These are phyloP conservation scores for Clavispora carvajalis DNA, from an alignment of 805 yeast species.

Conservation along the genomic window DNA sequence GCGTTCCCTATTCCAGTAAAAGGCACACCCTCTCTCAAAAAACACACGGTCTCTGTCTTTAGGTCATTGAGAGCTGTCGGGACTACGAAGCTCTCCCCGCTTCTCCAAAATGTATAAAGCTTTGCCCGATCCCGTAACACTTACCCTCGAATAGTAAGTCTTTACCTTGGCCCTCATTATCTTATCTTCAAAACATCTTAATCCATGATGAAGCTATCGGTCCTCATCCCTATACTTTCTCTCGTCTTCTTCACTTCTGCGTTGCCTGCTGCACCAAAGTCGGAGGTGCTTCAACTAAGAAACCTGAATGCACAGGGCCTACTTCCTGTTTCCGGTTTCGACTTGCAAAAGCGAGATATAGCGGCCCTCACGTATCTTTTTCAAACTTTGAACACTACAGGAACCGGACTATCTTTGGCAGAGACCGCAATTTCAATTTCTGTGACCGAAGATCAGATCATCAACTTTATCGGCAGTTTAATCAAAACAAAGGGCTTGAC, in stretches of 20 bases:
- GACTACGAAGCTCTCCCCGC: too few species aligned
- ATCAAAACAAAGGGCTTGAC: slow-evolving; percentile 18
- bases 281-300: slow-evolving; percentile 2
- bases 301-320: background rate
- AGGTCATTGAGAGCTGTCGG: too few species aligned
- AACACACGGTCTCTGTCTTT: too few species aligned
- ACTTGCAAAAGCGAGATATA: slow-evolving; percentile 11
- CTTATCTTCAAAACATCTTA: too few species aligned
- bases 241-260: slow-evolving; percentile 5
- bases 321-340: background rate
- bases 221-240: slow-evolving; percentile 4
- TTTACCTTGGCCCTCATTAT: too few species aligned
- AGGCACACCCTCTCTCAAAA: too few species aligned
- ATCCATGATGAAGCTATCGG: slow-evolving; percentile 4
- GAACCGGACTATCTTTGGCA: slow-evolving; percentile 17
- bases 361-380: slow-evolving; percentile 21
- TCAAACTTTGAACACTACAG: slow-evolving; percentile 17
- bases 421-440: slow-evolving; percentile 18
- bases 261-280: slow-evolving; percentile 2
- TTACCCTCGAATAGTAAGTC: too few species aligned
- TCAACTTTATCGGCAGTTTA: slow-evolving; percentile 19
- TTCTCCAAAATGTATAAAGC: too few species aligned
- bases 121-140: too few species aligned
- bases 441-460: slow-evolving; percentile 22
- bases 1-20: background rate